phyloP scores from a whole-genome alignment of 495 filamentous ascomycete species.

The Podospora pseudopauciseta region DNA sequence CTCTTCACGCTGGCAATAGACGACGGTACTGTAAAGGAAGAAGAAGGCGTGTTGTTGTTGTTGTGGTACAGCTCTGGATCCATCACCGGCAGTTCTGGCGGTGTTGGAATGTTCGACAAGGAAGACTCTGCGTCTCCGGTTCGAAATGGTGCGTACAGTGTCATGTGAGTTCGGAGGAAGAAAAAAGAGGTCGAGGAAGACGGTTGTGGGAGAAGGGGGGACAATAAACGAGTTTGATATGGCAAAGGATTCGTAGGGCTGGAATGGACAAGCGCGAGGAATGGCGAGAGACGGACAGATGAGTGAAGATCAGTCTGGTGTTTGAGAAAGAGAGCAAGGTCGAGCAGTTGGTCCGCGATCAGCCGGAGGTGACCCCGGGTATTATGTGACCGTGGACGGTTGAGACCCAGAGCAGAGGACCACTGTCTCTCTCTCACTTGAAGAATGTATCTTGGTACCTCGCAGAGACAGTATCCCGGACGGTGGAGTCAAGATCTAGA shows the following conservation, averaged over 20 bases:
- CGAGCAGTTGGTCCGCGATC: conserved; percentile 13
- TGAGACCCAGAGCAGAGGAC: conserved; percentile 5
- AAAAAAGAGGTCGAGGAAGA: conserved; percentile 7
- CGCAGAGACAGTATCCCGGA: conserved; percentile 14
- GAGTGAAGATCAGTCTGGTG: background rate
- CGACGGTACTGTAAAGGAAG: background rate
- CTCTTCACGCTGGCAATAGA: background rate
- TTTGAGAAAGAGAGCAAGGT: conserved; percentile 9
- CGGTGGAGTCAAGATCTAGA: conserved; percentile 6
- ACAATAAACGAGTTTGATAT: conserved; percentile 21
- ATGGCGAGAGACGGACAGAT: background rate
- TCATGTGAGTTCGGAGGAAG: background rate
- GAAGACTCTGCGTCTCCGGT: conserved; percentile 7
- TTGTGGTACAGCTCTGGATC: background rate
- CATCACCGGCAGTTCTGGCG: background rate
- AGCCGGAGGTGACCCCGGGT: conserved; percentile 11
- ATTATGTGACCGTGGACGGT: conserved; percentile 11
- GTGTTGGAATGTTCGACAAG: background rate
- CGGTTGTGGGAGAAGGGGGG: conserved; percentile 14
- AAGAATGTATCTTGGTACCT: conserved; percentile 12
- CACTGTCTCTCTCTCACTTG: background rate
- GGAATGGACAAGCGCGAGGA: conserved; percentile 2
- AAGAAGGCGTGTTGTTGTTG: background rate
- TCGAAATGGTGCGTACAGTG: conserved; percentile 2
- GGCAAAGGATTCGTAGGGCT: conserved; percentile 2